Evolutionary conservation across 331 rosid species (phyloP), one percentile per base, ranked within the genome.

Genomic region (Quercus lobata): DNA sequence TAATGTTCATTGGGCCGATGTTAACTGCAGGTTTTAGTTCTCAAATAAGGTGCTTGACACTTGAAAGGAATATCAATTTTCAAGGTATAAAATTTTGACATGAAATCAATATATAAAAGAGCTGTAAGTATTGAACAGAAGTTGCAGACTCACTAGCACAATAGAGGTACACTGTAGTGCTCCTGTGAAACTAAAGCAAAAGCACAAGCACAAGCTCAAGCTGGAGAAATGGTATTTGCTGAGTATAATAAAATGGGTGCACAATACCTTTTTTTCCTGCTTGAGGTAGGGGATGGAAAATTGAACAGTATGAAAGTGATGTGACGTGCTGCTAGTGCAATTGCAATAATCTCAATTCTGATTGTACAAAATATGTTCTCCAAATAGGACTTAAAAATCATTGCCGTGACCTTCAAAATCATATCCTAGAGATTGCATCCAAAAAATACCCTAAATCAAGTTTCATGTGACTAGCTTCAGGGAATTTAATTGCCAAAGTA

Each of bases 1-100:
- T 74, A 41, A 94, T 91, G 74, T 84, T 92, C 98, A 92, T 94
- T 77, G 62, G 89, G 62, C 98, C 98, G 17, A 91, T 76, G 83
- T 94, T 94, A 49, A 89, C 98, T 92, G 94, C 90, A 79, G 24
- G 81, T 74, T 82, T 65, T 7, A 35, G 68, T 71, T 14, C 71
- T 79, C 79, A 81, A 46, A 77, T 76, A 5, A 78, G 63, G n/a
- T 60, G 44, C 30, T 44, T 62, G 80, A 52, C 32, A 58, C 30
- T 44, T 69, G 80, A 52, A 24, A 58, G 71, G 25, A 10, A 41
- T 69, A 71, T 69, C 21, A 55, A 17, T 3, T n/a, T 49, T 46
- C 17, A 27, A n/a, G 60, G 7, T 52, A 52, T 15, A 25, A 29
- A 52, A 1, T 24, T 17, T 30, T 30, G 71, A 16, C 71, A 65